Evolutionary conservation across 2,329 filamentous ascomycete genomes (phyloP).

Genomic region (Epichloe sylvatica): DNA sequence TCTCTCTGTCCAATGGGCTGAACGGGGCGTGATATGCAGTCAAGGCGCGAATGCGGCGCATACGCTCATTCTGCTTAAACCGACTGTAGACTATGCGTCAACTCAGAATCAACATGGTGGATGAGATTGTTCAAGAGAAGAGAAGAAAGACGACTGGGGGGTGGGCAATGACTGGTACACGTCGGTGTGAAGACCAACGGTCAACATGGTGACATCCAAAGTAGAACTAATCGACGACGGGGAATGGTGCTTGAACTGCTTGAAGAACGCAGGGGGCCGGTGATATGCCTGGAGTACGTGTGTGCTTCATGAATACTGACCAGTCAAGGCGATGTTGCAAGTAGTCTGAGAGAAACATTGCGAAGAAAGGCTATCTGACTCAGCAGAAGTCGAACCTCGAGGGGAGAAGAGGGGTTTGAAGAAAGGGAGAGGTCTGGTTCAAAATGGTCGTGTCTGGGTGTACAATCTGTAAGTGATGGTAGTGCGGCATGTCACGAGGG

Average conservation of each 20-base stretch:
- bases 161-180: background rate
- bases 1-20: slow-evolving; percentile 47
- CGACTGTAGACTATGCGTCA: slow-evolving; percentile 37
- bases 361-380: background rate
- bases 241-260: background rate
- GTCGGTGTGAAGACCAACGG: background rate
- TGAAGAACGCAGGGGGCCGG: background rate
- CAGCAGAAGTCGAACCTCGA: background rate
- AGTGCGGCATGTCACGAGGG: slow-evolving; percentile 8
- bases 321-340: slow-evolving; percentile 58
- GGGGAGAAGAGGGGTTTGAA: background rate
- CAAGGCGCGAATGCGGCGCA: slow-evolving; percentile 53
- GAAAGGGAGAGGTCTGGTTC: background rate
- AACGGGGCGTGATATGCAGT: slow-evolving; percentile 52
- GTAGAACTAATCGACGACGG: background rate
- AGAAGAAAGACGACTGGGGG: background rate
- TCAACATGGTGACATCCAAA: background rate
- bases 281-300: background rate
- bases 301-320: slow-evolving; percentile 25
- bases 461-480: background rate
- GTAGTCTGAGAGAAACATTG: slow-evolving; percentile 39
- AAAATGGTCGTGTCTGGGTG: background rate
- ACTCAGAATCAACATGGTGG: slow-evolving; percentile 3
- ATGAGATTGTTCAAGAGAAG: background rate
- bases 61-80: slow-evolving; percentile 66